These are phyloP conservation scores for Phytophthora colocasiae DNA, from an alignment of 352 stramenopile species.

Conservation along the genomic window DNA sequence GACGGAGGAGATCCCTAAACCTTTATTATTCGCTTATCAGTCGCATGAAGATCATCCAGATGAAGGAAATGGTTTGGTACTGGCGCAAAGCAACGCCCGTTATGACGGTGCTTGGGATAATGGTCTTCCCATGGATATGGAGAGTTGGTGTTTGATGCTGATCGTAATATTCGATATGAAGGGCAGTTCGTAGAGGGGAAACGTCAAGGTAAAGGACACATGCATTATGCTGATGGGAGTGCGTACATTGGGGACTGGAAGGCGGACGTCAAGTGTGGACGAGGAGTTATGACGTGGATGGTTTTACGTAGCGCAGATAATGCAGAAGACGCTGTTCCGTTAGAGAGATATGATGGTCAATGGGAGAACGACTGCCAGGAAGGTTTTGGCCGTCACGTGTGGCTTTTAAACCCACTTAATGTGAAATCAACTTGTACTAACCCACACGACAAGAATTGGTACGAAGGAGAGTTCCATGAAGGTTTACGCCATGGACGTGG, in stretches of 20 bases:
- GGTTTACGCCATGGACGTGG: constrained; percentile 75
- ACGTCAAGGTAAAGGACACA: constrained; percentile 65
- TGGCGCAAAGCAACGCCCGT: constrained; percentile 54
- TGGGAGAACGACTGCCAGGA: constrained; percentile 79
- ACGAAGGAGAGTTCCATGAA: constrained; percentile 77
- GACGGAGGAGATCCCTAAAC: constrained; percentile 5
- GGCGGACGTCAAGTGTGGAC: constrained; percentile 70
- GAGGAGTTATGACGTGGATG: constrained; percentile 85
- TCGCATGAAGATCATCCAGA: constrained; percentile 7
- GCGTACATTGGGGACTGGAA: constrained; percentile 80
- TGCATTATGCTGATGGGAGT: constrained; percentile 70
- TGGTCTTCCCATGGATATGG: constrained; percentile 74
- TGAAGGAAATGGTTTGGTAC: constrained; percentile 15
- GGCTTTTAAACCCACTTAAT: constrained; percentile 41
- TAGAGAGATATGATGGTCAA: constrained; percentile 78
- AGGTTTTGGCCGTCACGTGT: constrained; percentile 86
- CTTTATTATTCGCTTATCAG: constrained; percentile 44
- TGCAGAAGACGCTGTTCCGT: constrained; percentile 11
- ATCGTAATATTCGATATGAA: constrained; percentile 64
- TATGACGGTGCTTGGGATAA: constrained; percentile 86
- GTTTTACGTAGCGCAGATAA: constrained; percentile 2
- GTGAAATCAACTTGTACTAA: constrained; percentile 9
- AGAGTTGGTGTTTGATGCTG: constrained; percentile 74
- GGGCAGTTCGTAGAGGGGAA: constrained; percentile 57
- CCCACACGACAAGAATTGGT: constrained; percentile 79